These are phyloP conservation scores for Podila horticola DNA, from an alignment of 192 early-diverging fungal species.

Conservation along the genomic window DNA sequence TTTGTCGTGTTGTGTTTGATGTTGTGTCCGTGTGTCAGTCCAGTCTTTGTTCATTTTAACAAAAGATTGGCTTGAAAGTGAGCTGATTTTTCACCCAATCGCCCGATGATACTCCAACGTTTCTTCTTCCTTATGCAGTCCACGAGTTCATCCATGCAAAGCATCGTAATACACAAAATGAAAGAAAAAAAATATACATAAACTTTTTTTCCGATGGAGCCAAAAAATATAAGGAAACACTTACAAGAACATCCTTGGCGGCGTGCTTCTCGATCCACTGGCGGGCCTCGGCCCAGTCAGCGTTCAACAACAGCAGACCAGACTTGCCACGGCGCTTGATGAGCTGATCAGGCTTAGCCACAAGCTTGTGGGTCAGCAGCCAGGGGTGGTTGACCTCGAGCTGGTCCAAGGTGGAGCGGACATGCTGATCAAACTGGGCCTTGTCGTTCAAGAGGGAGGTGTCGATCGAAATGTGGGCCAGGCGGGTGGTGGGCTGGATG, in stretches of 20 bases:
- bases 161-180: too few species aligned
- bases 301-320: slow-evolving; percentile 91
- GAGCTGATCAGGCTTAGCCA: slow-evolving; percentile 98
- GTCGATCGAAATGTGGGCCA: slow-evolving; percentile 86
- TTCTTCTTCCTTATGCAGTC: too few species aligned
- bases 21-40: background rate
- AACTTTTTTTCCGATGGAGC: too few species aligned
- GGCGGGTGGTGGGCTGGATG: slow-evolving; percentile 73
- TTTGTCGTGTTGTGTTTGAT: background rate
- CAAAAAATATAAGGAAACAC: slow-evolving; percentile 4
- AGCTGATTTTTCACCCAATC: too few species aligned
- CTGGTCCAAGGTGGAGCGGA: slow-evolving; percentile 65
- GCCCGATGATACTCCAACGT: too few species aligned
- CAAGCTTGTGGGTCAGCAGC: slow-evolving; percentile 84
- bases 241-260: slow-evolving; percentile 83
- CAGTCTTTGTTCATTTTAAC: too few species aligned
- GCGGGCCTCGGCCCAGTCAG: slow-evolving; percentile 87
- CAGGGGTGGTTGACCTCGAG: slow-evolving; percentile 87
- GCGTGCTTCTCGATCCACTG: slow-evolving; percentile 93
- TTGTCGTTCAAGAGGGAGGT: slow-evolving; percentile 59
- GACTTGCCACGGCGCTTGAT: slow-evolving; percentile 99
- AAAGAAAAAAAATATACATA: slow-evolving; percentile 1
- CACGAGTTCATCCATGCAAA: background rate
- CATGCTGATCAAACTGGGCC: slow-evolving; percentile 67
- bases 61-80: too few species aligned